Conservation (phyloP, 2,329 filamentous ascomycete genomes). For the Fusarium sulawesiense region DNA sequence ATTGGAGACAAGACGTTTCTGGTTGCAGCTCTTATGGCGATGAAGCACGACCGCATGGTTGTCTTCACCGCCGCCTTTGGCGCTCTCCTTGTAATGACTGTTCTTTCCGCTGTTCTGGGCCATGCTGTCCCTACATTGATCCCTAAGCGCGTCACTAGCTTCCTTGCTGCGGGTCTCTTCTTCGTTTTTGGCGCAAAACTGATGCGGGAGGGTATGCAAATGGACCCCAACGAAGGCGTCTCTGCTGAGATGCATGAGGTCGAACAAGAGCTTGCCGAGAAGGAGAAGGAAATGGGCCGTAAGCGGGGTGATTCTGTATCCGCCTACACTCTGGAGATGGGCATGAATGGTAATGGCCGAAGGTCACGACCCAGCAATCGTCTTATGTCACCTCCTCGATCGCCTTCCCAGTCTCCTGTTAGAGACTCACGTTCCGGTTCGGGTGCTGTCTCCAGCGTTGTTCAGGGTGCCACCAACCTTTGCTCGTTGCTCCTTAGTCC, state of each 20-base stretch:
- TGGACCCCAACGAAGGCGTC: constrained; percentile 90
- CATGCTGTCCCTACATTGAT: constrained; percentile 92
- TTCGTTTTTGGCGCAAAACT: constrained; percentile 88
- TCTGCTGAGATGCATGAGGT: constrained; percentile 99
- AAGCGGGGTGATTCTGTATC: constrained; percentile 73
- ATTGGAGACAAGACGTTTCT: constrained; percentile 99
- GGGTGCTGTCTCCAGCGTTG: constrained; percentile 53
- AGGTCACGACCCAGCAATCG: constrained; percentile 80
- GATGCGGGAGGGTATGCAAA: constrained; percentile 85
- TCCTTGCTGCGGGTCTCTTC: constrained; percentile 86
- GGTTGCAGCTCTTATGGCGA: constrained; percentile 96
- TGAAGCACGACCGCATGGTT: constrained; percentile 93
- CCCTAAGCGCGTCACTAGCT: constrained; percentile 89
- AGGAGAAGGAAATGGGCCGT: constrained; percentile 80
- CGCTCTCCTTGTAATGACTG: constrained; percentile 92
- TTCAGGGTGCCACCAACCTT: constrained; percentile 83
- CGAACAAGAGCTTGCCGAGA: constrained; percentile 91
- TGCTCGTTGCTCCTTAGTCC: constrained; percentile 89
- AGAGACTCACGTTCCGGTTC: constrained; percentile 65
- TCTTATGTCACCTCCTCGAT: constrained; percentile 82
- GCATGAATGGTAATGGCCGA: constrained; percentile 67
- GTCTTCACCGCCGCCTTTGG: constrained; percentile 96
- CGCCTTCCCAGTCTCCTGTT: constrained; percentile 80
- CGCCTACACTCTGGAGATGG: constrained; percentile 84
- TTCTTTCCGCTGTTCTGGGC: constrained; percentile 90